Evolutionary conservation across 1,284 basidiomycete species (phyloP).

Genomic region (Ceratobasidium sp.): DNA sequence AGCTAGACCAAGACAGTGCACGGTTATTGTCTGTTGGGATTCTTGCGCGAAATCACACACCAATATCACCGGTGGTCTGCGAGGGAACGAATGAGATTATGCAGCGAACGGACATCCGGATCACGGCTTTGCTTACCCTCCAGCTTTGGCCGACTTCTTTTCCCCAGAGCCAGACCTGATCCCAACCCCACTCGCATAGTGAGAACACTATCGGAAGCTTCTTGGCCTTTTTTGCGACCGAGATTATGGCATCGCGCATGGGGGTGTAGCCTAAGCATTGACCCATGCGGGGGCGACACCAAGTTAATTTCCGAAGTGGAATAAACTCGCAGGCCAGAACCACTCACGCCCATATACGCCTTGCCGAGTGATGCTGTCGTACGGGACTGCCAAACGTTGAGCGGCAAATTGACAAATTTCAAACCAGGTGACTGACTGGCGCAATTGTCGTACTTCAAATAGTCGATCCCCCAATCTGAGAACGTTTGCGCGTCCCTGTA

Average conservation of each 20-base stretch:
- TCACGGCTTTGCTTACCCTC: slow-evolving; percentile 56
- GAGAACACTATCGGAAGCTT: slow-evolving; percentile 64
- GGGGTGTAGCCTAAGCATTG: slow-evolving; percentile 28
- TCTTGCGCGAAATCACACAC: slow-evolving; percentile 47
- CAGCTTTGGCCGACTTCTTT: slow-evolving; percentile 62
- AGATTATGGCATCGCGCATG: slow-evolving; percentile 63
- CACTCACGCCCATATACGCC: slow-evolving; percentile 65
- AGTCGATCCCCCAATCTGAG: slow-evolving; percentile 64
- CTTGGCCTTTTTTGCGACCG: slow-evolving; percentile 58
- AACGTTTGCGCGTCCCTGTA: slow-evolving; percentile 47
- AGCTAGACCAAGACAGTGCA: slow-evolving; percentile 28
- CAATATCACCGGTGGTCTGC: slow-evolving; percentile 57
- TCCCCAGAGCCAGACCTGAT: slow-evolving; percentile 70
- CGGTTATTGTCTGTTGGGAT: neutral
- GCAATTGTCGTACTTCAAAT: slow-evolving; percentile 70
- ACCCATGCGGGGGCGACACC: neutral
- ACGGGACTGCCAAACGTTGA: slow-evolving; percentile 59
- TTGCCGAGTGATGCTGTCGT: slow-evolving; percentile 62
- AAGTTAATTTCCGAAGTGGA: neutral
- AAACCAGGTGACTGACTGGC: slow-evolving; percentile 56
- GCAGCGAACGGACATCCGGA: slow-evolving; percentile 47
- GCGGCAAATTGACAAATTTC: neutral
- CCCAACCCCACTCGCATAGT: slow-evolving; percentile 68
- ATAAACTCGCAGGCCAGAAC: neutral
- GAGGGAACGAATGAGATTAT: slow-evolving; percentile 11